Base-by-base conservation (phyloP, 2,329 filamentous ascomycete species). In the Phialemonium atrogriseum region DNA sequence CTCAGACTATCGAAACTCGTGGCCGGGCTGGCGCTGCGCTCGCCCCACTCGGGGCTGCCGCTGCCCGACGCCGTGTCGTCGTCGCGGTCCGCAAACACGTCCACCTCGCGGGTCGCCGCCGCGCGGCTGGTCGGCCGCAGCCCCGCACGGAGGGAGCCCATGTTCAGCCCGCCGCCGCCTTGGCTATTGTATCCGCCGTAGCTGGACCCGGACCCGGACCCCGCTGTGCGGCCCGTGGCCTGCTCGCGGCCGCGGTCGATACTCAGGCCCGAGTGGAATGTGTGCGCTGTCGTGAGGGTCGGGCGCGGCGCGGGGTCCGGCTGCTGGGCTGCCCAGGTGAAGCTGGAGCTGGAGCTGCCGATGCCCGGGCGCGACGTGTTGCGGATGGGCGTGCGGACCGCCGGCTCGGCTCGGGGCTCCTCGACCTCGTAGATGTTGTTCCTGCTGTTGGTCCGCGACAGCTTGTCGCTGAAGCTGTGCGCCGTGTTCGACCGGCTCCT, bases 1-100 rank as follows among this genome's bases (percentile, higher is more conserved):
- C 59, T 71, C 27, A 72, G 46, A 47, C 70, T 73, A 37, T 66
- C 68, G 35, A 69, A 64, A 49, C 70, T 74, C 1, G 70, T 74
- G 3, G 70, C 66, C 0, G 71, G 70, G 42, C 70, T 75, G 35
- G 68, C 56, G 44, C 66, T 67, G 33, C 66, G 63, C 27, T 69
- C 63, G 13, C 56, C 59, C 52, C 62, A 68, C 33, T 69, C 63
- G 1, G 67, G 66, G 21, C 68, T 73, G 23, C 62, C 66, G 38
- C 66, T 66, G 38, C 64, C 65, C 41, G 66, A 69, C 7, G 54
- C 53, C 8, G 62, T 69, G 33, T 68, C 62, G 39, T 73, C 69
- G 28, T 64, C 67, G 7, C 55, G 51, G 35, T 67, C 62, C 16
- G 53, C 59, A 39, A 68, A 70, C 3, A 65, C 57, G 36, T 71